Conservation (phyloP, 1,139 yeast genomes). For the Cylindricascospora bacillispora region DNA sequence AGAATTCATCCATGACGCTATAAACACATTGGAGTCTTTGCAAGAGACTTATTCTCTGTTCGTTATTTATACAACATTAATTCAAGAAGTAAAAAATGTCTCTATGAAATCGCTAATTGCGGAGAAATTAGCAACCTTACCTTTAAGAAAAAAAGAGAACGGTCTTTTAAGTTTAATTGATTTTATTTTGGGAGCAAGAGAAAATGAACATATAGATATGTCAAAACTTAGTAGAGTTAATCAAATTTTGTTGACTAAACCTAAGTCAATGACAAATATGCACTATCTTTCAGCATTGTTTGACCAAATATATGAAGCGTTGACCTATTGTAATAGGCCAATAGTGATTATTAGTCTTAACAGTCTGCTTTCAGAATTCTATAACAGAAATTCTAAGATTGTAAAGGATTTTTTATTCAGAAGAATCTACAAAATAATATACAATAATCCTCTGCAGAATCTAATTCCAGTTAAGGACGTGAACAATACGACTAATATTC, state of each 20-base stretch:
- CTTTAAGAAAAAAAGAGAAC: slow-evolving; percentile 42
- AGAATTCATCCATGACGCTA: background rate
- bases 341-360: slow-evolving; percentile 45
- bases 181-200: slow-evolving; percentile 63
- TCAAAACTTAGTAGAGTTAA: slow-evolving; percentile 57
- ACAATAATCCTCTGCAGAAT: slow-evolving; percentile 20
- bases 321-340: slow-evolving; percentile 51
- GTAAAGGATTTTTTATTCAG: slow-evolving; percentile 47
- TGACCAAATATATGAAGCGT: slow-evolving; percentile 42
- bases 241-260: slow-evolving; percentile 48
- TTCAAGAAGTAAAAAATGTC: slow-evolving; percentile 32
- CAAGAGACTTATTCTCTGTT: slow-evolving; percentile 53
- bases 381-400: slow-evolving; percentile 39
- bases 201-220: slow-evolving; percentile 49
- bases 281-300: slow-evolving; percentile 48
- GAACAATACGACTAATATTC: slow-evolving; percentile 53
- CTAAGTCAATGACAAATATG: slow-evolving; percentile 34
- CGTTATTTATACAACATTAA: slow-evolving; percentile 40
- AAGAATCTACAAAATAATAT: slow-evolving; percentile 34
- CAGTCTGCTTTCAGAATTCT: slow-evolving; percentile 42
- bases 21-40: slow-evolving; percentile 24
- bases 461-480: slow-evolving; percentile 35
- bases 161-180: slow-evolving; percentile 69
- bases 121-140: slow-evolving; percentile 38
- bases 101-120: slow-evolving; percentile 36